Percentiles rank a stretch among this genome's conserved stretches.
These are phyloP conservation scores for Lignosus rhinocerotis DNA, from an alignment of 1,284 basidiomycete species.

Conservation along the genomic window DNA sequence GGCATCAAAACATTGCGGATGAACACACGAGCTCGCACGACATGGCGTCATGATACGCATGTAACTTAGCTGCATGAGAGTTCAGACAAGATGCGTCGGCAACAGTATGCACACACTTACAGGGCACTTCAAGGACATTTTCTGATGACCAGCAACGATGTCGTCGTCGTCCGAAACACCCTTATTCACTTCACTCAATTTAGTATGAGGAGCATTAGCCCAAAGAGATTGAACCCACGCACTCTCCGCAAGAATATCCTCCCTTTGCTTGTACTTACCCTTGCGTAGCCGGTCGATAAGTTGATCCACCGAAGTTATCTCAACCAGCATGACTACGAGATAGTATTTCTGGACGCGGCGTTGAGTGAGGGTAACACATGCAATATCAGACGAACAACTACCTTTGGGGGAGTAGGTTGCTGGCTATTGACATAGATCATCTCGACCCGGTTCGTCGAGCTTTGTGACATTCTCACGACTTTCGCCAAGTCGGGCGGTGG, in stretches of 20 bases:
- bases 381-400: slow-evolving; percentile 25
- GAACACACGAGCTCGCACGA: slow-evolving; percentile 84
- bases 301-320: slow-evolving; percentile 64
- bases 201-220: not conserved
- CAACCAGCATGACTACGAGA: slow-evolving; percentile 81
- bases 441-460: slow-evolving; percentile 68
- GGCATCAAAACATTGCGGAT: slow-evolving; percentile 96
- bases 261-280: slow-evolving; percentile 62
- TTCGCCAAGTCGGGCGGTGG: slow-evolving; percentile 85
- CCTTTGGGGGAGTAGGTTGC: slow-evolving; percentile 71
- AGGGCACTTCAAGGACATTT: slow-evolving; percentile 90
- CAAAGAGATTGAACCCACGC: slow-evolving; percentile 27
- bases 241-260: slow-evolving; percentile 74
- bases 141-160: slow-evolving; percentile 83
- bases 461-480: slow-evolving; percentile 48
- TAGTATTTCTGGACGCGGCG: slow-evolving; percentile 75
- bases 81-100: not conserved
- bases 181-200: slow-evolving; percentile 53
- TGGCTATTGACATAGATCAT: slow-evolving; percentile 93
- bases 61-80: slow-evolving; percentile 72
- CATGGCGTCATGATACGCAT: slow-evolving; percentile 85
- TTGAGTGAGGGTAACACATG: not conserved
- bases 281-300: slow-evolving; percentile 70
- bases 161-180: slow-evolving; percentile 76
- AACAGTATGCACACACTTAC: slow-evolving; percentile 48